These are phyloP conservation scores for Entomortierella parvispora DNA, from an alignment of 192 early-diverging fungal species.

Conservation along the genomic window DNA sequence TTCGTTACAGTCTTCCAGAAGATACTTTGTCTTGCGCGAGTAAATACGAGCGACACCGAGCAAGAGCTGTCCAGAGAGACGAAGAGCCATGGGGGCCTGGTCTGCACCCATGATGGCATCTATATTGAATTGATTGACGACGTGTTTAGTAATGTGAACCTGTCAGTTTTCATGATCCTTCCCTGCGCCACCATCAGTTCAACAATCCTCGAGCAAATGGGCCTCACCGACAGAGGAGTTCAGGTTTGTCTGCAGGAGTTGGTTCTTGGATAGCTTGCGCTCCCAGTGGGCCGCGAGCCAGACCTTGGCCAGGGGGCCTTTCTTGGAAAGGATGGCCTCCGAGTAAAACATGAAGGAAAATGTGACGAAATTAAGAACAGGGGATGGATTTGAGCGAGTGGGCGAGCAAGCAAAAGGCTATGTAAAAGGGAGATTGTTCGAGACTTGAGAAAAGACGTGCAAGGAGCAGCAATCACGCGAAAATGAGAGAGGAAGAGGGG, in stretches of 20 bases:
- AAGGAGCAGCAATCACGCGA: too few species aligned
- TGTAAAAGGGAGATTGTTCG: too few species aligned
- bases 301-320: conserved; percentile 93
- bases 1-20: conserved; percentile 98
- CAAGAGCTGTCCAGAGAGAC: conserved; percentile 95
- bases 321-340: conserved; percentile 82
- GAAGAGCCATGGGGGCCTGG: conserved; percentile 89
- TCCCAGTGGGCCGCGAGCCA: conserved; percentile 99
- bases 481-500: background rate
- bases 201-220: background rate
- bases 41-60: conserved; percentile 96
- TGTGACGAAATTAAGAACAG: background rate
- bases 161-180: background rate
- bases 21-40: conserved; percentile 94
- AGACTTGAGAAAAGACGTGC: too few species aligned
- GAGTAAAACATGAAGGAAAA: conserved; percentile 79
- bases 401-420: too few species aligned
- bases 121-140: conserved; percentile 31
- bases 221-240: conserved; percentile 80
- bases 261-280: conserved; percentile 93
- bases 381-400: too few species aligned
- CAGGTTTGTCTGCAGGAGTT: conserved; percentile 95
- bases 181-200: background rate
- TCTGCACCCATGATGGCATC: conserved; percentile 84
- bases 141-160: background rate